phyloP scores from a whole-genome alignment of 495 filamentous ascomycete species.

The Podospora comata region DNA sequence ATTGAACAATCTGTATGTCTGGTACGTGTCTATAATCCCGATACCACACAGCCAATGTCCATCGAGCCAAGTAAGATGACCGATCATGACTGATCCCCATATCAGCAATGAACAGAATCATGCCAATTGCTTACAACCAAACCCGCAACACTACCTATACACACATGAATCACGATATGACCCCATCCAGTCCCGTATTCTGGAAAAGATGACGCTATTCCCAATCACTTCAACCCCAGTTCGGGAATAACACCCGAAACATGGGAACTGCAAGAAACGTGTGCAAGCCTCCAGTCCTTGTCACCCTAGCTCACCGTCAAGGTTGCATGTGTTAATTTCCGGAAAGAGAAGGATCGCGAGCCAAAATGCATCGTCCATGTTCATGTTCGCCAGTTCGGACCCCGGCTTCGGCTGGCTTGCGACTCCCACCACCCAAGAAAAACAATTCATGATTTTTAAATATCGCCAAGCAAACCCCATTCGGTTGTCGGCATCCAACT shows the following conservation, averaged over 20 bases:
- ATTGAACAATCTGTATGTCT: too few relatives aligned
- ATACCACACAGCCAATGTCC: not conserved
- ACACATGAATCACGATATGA: not conserved
- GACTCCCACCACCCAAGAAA: not conserved
- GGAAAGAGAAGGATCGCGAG: not conserved
- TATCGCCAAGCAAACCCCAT: not conserved
- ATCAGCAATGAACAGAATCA: not conserved
- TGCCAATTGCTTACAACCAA: not conserved
- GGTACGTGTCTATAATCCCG: not conserved
- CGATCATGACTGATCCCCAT: not conserved
- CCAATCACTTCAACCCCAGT: not conserved
- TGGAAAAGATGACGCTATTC: not conserved
- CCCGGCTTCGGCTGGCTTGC: not conserved
- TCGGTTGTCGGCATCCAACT: not conserved
- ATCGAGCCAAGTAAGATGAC: not conserved
- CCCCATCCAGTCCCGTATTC: not conserved
- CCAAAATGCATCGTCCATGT: not conserved
- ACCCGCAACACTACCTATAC: too few relatives aligned
- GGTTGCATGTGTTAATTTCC: conserved; percentile 6
- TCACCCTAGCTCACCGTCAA: not conserved
- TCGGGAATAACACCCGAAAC: not conserved
- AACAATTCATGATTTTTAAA: not conserved
- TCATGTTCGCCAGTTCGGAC: not conserved
- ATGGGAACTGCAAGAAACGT: not conserved
- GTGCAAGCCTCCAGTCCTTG: not conserved